Percentiles rank a stretch among this genome's conserved stretches.
Conservation (phyloP, 2,329 filamentous ascomycete genomes). For the Penicillium sp. region DNA sequence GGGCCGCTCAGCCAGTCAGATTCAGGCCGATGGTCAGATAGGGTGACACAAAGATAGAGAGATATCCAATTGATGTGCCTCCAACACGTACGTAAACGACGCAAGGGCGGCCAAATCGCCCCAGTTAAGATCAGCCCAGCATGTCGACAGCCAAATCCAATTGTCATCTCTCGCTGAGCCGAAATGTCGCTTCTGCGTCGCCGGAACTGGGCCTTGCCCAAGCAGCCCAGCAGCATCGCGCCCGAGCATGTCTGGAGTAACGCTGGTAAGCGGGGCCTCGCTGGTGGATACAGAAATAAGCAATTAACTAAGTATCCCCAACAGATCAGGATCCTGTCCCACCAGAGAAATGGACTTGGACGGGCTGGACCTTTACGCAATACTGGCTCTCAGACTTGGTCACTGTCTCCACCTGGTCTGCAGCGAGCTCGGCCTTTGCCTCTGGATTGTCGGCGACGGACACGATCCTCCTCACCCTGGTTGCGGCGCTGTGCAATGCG, state of each 20-base stretch:
- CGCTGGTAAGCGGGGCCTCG: neutral
- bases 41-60: constrained; percentile 1
- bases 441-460: constrained; percentile 5
- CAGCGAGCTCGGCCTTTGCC: constrained; percentile 6
- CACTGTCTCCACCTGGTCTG: constrained; percentile 10
- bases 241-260: constrained; percentile 11
- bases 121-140: neutral
- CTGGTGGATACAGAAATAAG: neutral
- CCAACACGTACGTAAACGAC: neutral
- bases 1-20: neutral
- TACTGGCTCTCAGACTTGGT: constrained; percentile 9
- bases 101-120: neutral
- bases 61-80: neutral
- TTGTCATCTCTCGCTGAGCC: neutral
- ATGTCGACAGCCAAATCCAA: neutral
- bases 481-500: constrained; percentile 8
- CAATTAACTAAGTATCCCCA: neutral
- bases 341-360: constrained; percentile 12
- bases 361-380: constrained; percentile 7
- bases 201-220: constrained; percentile 4
- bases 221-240: constrained; percentile 11
- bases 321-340: constrained; percentile 11
- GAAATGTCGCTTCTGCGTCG: constrained; percentile 4
- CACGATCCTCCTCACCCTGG: constrained; percentile 1
- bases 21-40: neutral